Conservation (phyloP, 495 filamentous ascomycete species). For the Neurospora sp. region DNA sequence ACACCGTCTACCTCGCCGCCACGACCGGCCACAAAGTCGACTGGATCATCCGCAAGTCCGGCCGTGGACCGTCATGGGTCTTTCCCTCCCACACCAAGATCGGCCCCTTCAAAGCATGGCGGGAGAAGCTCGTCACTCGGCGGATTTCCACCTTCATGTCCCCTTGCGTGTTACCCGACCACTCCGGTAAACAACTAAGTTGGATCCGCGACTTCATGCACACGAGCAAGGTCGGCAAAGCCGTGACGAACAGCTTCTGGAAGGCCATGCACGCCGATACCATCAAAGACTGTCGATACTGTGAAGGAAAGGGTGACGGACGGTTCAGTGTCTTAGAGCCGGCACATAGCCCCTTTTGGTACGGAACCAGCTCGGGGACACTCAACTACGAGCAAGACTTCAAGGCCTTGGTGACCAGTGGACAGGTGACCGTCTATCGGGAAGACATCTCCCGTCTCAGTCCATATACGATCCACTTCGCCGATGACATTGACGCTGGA, state of each 20-base stretch:
- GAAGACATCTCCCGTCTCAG: constrained; percentile 50
- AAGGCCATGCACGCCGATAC: constrained; percentile 42
- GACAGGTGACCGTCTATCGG: constrained; percentile 49
- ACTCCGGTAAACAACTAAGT: constrained; percentile 8
- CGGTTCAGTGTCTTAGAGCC: constrained; percentile 44
- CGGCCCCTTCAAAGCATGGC: constrained; percentile 16
- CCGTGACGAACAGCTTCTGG: constrained; percentile 54
- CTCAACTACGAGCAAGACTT: constrained; percentile 59
- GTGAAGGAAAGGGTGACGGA: constrained; percentile 18
- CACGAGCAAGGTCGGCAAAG: constrained; percentile 47
- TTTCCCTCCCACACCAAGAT: constrained; percentile 25
- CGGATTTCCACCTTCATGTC: constrained; percentile 34
- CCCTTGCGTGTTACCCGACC: constrained; percentile 13
- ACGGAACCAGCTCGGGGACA: constrained; percentile 33
- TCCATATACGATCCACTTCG: constrained; percentile 32
- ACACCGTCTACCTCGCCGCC: constrained; percentile 56
- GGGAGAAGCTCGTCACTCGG: constrained; percentile 35
- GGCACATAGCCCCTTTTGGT: constrained; percentile 48
- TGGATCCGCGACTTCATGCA: constrained; percentile 31
- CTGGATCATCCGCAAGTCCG: constrained; percentile 63
- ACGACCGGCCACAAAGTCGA: constrained; percentile 51
- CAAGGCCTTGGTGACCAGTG: constrained; percentile 47
- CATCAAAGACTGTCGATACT: constrained; percentile 40
- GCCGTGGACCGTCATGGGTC: constrained; percentile 62
- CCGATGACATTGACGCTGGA: constrained; percentile 12